phyloP scores from a whole-genome alignment of 73 alveolate species.

The Tetrahymena elliotti region DNA sequence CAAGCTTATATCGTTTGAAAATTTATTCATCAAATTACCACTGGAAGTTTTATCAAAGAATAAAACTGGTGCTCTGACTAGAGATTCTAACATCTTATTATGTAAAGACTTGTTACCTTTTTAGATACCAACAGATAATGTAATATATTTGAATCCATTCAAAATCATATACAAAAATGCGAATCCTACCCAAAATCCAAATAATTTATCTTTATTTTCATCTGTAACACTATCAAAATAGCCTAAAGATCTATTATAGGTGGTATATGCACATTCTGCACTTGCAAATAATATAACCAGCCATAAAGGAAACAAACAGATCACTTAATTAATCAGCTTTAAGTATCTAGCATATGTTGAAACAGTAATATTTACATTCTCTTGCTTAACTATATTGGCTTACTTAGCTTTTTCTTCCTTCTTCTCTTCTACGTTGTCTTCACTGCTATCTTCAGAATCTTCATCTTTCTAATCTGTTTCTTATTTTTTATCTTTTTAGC shows the following conservation, averaged over 20 bases:
- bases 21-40: constrained; percentile 44
- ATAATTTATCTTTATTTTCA: neutral
- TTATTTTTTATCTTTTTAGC: neutral
- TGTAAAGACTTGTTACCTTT: neutral
- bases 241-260: neutral
- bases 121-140: neutral
- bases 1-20: constrained; percentile 39
- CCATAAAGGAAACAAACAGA: neutral
- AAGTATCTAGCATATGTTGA: neutral
- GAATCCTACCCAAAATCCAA: neutral
- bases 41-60: constrained; percentile 44
- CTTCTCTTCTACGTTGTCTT: neutral
- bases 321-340: neutral
- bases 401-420: neutral
- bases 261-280: neutral
- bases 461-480: neutral
- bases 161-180: neutral
- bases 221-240: neutral
- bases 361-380: neutral
- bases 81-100: constrained; percentile 9
- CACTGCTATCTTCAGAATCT: neutral
- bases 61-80: constrained; percentile 13
- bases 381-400: neutral
- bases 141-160: neutral
- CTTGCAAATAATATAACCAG: neutral